phyloP scores from a whole-genome alignment of 768 basidiomycete species.

The Pisolithus sp. region DNA sequence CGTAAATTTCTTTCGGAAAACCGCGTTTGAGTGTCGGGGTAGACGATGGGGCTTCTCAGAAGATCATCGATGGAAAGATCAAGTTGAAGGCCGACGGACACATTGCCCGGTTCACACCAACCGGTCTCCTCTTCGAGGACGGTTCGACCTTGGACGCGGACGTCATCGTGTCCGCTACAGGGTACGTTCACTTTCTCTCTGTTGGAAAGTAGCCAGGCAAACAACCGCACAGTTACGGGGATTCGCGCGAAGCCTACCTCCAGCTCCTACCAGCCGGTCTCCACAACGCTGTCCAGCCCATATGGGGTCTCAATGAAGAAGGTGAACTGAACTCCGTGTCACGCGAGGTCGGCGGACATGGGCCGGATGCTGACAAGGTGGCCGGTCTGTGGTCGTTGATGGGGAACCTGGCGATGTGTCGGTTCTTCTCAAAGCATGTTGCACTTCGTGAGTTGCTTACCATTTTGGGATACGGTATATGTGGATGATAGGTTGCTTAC shows the following conservation, averaged over 20 bases:
- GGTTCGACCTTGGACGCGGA: constrained; percentile 42
- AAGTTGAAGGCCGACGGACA: constrained; percentile 39
- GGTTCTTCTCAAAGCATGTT: constrained; percentile 63
- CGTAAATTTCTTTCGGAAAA: not conserved
- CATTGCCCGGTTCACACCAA: constrained; percentile 34
- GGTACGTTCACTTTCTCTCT: too few relatives aligned
- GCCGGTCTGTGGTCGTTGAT: constrained; percentile 49
- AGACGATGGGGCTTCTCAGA: constrained; percentile 38
- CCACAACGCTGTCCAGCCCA: constrained; percentile 8
- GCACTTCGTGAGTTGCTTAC: constrained; percentile 48
- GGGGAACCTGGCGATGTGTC: constrained; percentile 55
- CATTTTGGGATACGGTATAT: not conserved
- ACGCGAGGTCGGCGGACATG: constrained; percentile 41
- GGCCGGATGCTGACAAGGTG: constrained; percentile 9
- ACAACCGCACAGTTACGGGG: constrained; percentile 2
- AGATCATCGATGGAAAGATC: constrained; percentile 43
- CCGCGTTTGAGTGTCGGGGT: not conserved
- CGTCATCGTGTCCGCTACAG: constrained; percentile 45
- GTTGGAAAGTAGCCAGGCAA: not conserved
- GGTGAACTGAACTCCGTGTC: constrained; percentile 24
- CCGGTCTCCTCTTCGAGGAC: constrained; percentile 36
- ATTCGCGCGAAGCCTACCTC: constrained; percentile 2
- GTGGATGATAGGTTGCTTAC: not conserved
- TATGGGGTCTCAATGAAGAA: constrained; percentile 19
- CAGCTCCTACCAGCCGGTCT: constrained; percentile 1